Evolutionary conservation across 2,329 filamentous ascomycete genomes (phyloP), one percentile per base, ranked within the genome.

Genomic region (Fusarium guadeloupense): DNA sequence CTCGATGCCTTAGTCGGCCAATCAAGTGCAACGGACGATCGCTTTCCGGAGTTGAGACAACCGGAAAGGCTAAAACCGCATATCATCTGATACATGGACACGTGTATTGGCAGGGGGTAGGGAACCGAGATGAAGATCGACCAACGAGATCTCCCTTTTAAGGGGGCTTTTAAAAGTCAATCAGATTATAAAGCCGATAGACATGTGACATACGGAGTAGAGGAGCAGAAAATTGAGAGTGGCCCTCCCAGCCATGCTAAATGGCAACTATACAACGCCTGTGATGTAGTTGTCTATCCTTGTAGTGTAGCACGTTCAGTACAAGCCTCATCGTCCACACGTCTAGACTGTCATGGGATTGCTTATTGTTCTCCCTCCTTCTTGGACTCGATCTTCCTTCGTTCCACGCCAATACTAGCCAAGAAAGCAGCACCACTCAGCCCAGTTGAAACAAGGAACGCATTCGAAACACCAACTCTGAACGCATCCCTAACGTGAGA

Each of bases 381-480:
- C 45, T 58, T 64, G 1, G 50, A 48, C 39, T 49, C 39, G 7
- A 68, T 66, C 4, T 43, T 57, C 14, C 17, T 51, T 23, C 60
- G 46, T 30, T 68, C 65, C 56, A 68, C 62, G 5, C 65, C 50
- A 8, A 67, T 28, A 9, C 62, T 64, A 3, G 40, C 59, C 26
- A 68, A 39, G 31, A 68, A 68, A 0, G 62, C 62, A 19, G 13
- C 48, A 16, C 62, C 48, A 6, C 65, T 55, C 7, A 68, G 41
- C 5, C 44, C 60, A 12, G 62, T 54, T 6, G 65, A 66, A 34
- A 67, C 65, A n/a, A 68, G 30, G 28, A 64, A 64, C 2, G 65
- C 48, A 4, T 56, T 64, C 10, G 59, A 48, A 16, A 68, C 59
- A 16, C 54, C 60, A 1, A 34, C 41, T 17, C 48, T 50, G 25